phyloP scores from a whole-genome alignment of 2,329 filamentous ascomycete species.

The Trichothecium roseum region DNA sequence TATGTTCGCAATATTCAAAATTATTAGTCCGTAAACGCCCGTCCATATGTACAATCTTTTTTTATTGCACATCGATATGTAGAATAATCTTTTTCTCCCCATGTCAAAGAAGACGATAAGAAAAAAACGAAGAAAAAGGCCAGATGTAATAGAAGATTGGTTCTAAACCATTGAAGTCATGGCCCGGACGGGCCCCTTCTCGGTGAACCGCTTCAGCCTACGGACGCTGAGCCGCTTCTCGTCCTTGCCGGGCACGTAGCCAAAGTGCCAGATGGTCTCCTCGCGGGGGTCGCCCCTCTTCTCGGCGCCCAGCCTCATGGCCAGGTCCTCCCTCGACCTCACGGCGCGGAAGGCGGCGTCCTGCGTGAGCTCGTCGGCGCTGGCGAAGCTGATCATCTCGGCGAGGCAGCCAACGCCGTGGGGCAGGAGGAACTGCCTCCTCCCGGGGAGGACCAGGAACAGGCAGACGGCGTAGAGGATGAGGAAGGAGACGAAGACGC shows the following conservation, averaged over 20 bases:
- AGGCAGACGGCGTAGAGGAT: conserved; percentile 59
- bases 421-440: conserved; percentile 55
- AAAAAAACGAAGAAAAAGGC: conserved; percentile 1
- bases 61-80: too few species aligned
- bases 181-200: conserved; percentile 17
- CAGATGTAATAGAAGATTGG: neutral
- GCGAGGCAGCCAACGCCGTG: conserved; percentile 64
- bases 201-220: conserved; percentile 33
- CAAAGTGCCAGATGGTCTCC: conserved; percentile 43
- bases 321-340: conserved; percentile 56
- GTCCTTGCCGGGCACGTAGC: conserved; percentile 26
- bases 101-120: neutral
- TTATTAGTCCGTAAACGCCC: too few species aligned
- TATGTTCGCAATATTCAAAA: too few species aligned
- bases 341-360: conserved; percentile 66
- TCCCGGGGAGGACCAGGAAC: conserved; percentile 47
- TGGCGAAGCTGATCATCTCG: conserved; percentile 68
- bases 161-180: conserved; percentile 12
- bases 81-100: too few species aligned
- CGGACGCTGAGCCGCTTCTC: conserved; percentile 33
- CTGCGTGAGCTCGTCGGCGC: conserved; percentile 58
- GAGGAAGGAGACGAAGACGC: conserved; percentile 61
- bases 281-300: conserved; percentile 25
- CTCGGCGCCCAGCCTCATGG: conserved; percentile 53
- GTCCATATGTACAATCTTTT: too few species aligned